These are phyloP conservation scores for Talaromyces borbonicus DNA, from an alignment of 495 filamentous ascomycete species.

Conservation along the genomic window DNA sequence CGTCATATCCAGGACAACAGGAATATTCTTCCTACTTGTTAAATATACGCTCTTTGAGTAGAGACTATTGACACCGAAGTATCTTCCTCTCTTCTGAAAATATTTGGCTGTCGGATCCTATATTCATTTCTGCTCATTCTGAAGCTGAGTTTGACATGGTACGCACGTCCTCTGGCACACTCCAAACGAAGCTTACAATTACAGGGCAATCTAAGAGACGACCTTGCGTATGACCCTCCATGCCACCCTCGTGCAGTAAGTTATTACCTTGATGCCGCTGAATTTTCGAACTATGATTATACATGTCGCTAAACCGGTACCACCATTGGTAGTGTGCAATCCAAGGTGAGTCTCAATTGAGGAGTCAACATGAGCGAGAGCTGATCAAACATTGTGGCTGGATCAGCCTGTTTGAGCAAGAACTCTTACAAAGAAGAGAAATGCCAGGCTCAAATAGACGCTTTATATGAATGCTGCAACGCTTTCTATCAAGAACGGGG, in stretches of 20 bases:
- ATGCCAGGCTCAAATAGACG: constrained; percentile 71
- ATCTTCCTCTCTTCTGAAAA: constrained; percentile 5
- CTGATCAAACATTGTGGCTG: constrained; percentile 12
- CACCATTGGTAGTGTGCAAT: constrained; percentile 62
- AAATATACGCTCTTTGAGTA: no score
- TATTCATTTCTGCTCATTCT: no score
- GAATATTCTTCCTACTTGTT: no score
- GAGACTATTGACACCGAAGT: no score
- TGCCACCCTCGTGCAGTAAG: constrained; percentile 83
- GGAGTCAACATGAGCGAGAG: not conserved
- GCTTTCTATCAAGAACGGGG: constrained; percentile 76
- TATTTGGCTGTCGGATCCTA: not conserved
- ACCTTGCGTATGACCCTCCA: constrained; percentile 63
- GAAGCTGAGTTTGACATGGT: no score
- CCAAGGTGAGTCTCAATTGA: constrained; percentile 51
- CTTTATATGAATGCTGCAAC: constrained; percentile 93
- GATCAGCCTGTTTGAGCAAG: constrained; percentile 66
- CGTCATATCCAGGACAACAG: constrained; percentile 2
- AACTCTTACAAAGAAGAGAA: constrained; percentile 82
- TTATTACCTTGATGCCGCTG: no score
- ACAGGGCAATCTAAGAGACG: constrained; percentile 51
- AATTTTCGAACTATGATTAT: no score
- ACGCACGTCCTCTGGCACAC: not conserved
- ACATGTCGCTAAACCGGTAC: no score
- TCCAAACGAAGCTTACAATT: not conserved